Evolutionary conservation across 805 yeast genomes (phyloP).

Genomic region (Nakazawaea ernobii): DNA sequence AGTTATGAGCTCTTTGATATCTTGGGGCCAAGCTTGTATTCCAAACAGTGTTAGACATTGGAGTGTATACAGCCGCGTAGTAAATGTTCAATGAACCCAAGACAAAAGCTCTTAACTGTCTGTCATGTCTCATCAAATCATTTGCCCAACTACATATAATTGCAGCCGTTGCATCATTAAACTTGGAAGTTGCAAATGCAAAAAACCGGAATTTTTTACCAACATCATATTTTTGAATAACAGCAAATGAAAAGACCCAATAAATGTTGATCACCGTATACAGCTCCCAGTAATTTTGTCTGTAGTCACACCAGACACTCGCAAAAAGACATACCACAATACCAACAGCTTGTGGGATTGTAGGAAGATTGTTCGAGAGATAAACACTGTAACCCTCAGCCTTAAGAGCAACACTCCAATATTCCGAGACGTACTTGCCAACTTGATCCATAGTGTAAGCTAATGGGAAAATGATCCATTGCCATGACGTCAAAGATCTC

Average conservation of each 20-base stretch:
- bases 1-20: slow-evolving; percentile 20
- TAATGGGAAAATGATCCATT: slow-evolving; percentile 35
- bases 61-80: slow-evolving; percentile 27
- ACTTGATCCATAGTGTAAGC: slow-evolving; percentile 8
- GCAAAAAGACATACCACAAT: slow-evolving; percentile 38
- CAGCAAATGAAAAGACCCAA: slow-evolving; percentile 40
- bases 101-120: slow-evolving; percentile 58
- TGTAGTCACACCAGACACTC: slow-evolving; percentile 37
- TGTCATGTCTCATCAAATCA: slow-evolving; percentile 39
- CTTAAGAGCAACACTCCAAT: slow-evolving; percentile 44
- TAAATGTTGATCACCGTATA: slow-evolving; percentile 37
- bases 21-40: slow-evolving; percentile 55
- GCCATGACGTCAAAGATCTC: slow-evolving; percentile 48
- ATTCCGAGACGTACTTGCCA: slow-evolving; percentile 43
- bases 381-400: slow-evolving; percentile 37
- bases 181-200: slow-evolving; percentile 53
- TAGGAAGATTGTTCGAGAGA: slow-evolving; percentile 45
- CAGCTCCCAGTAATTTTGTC: slow-evolving; percentile 45
- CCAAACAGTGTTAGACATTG: slow-evolving; percentile 27
- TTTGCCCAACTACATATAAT: slow-evolving; percentile 37
- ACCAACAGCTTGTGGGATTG: slow-evolving; percentile 47
- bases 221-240: slow-evolving; percentile 50
- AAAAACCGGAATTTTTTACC: slow-evolving; percentile 30
- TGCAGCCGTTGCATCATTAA: slow-evolving; percentile 35
- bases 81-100: slow-evolving; percentile 64